These are phyloP conservation scores for Gastrodia elata DNA, from an alignment of 106 monocot species.

Conservation along the genomic window DNA sequence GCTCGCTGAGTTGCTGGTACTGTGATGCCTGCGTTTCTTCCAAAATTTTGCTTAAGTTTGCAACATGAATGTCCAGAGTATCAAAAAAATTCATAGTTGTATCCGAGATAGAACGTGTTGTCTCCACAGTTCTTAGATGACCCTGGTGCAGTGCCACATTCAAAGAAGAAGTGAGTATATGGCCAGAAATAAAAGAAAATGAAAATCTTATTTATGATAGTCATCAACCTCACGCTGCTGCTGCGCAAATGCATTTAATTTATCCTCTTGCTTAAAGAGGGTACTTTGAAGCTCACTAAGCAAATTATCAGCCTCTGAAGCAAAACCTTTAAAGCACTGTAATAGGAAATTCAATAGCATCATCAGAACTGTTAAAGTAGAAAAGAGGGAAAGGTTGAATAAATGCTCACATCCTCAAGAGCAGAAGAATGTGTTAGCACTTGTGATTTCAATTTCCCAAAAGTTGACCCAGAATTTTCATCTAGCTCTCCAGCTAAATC, in stretches of 20 bases:
- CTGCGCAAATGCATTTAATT: conserved; percentile 55
- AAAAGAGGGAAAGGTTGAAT: not conserved
- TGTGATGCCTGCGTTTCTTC: conserved; percentile 74
- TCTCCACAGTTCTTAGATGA: conserved; percentile 63
- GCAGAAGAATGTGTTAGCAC: conserved; percentile 57
- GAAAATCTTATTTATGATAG: not conserved
- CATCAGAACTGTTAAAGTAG: not conserved
- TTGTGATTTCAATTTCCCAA: conserved; percentile 56
- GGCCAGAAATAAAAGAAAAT: not conserved
- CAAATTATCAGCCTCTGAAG: conserved; percentile 75
- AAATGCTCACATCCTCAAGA: conserved; percentile 65
- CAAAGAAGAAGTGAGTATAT: not conserved
- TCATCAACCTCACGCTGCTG: conserved; percentile 64
- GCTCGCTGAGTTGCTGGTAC: conserved; percentile 65
- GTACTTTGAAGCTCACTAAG: conserved; percentile 72
- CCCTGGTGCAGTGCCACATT: conserved; percentile 37
- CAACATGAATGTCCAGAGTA: conserved; percentile 63
- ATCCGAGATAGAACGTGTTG: conserved; percentile 72
- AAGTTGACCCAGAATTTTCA: conserved; percentile 68
- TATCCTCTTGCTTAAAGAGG: conserved; percentile 66
- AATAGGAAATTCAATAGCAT: conserved; percentile 7
- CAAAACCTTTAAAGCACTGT: conserved; percentile 72
- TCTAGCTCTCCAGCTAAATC: conserved; percentile 72
- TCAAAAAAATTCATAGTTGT: conserved; percentile 71
- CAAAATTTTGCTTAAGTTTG: conserved; percentile 69